Evolutionary conservation across 2,329 filamentous ascomycete species (phyloP), one percentile per base, ranked within the genome.

Genomic region (Pseudogymnoascus sp.): DNA sequence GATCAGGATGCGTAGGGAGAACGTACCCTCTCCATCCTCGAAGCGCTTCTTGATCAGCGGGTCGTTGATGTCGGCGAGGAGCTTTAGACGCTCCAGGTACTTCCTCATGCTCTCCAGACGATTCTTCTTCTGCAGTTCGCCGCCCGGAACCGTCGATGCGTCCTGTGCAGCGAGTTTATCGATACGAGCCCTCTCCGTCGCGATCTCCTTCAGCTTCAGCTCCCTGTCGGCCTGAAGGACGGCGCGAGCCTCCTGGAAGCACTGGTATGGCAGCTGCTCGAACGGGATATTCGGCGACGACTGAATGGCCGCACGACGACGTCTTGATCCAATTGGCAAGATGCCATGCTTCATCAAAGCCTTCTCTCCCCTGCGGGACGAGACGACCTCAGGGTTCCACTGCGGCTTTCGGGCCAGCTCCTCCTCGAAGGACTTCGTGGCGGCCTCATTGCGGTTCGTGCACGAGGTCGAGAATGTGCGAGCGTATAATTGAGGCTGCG

Each of bases 261-360:
- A 95, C 82, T 98, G 93, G 78, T 96, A 99, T 16, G 95, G 95
- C 68, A 99, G 80, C 74, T 93, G 89, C 79, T 96, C 91, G 73
- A 99, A 97, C 26, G 93, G 91, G 31, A 75, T 68, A 60, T 96
- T 79, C 70, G 88, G 83, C 66, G 82, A 78, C 70, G 79, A 84
- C 71, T 82, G 85, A 65, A 93, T 75, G 28, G 89, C 89, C 28
- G 86, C 84, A 73, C 93, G 88, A 66, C 93, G 88, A 80, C 93
- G 86, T 70, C 93, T 87, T 53, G 92, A 96, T 60, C 93, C 93
- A 70, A 96, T 80, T 61, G 91, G 91, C 66, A 84, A 81, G 50
- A 86, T 82, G 62, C 90, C 88, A 67, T 83, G 78, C 72, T 84
- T 84, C 72, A 92, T 79, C 62, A 96, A 80, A 65, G 82, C 82